These are phyloP conservation scores for Candida suzukii DNA, from an alignment of 805 yeast species.

Conservation along the genomic window DNA sequence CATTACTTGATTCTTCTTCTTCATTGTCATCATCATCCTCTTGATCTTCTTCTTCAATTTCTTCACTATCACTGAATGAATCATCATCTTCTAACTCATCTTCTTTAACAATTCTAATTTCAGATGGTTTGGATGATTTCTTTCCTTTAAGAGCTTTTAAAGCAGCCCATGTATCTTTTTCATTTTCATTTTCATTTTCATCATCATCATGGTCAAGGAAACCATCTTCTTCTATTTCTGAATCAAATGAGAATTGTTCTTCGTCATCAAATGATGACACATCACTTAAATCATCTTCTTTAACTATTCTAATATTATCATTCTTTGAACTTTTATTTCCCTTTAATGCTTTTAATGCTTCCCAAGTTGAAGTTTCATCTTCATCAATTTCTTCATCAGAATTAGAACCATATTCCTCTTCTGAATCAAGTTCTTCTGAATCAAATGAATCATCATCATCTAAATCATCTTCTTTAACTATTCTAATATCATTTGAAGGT, in stretches of 20 bases:
- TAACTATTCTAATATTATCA: constrained; percentile 1
- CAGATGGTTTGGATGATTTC: constrained; percentile 12
- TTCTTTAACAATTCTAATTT: constrained; percentile 10
- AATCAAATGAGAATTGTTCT: constrained; percentile 14
- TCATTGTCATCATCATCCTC: constrained; percentile 16
- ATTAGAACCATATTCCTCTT: constrained; percentile 8
- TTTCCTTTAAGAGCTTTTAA: constrained; percentile 18
- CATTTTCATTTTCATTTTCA: constrained; percentile 10
- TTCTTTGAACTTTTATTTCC: constrained; percentile 13
- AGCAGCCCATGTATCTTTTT: constrained; percentile 10
- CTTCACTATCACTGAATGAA: constrained; percentile 6
- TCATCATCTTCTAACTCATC: constrained; percentile 19
- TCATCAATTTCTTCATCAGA: constrained; percentile 13
- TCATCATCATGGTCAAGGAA: constrained; percentile 19
- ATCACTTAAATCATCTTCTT: constrained; percentile 5
- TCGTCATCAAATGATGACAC: constrained; percentile 17
- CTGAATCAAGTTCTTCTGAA: constrained; percentile 11
- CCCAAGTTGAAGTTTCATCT: constrained; percentile 11
- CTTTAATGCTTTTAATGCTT: constrained; percentile 14
- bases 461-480: constrained; percentile 5
- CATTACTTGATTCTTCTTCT: constrained; percentile 4
- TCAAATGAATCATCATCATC: constrained; percentile 5
- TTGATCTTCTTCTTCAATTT: constrained; percentile 16
- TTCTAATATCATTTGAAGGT: background rate
- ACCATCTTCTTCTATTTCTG: constrained; percentile 10